phyloP scores from a whole-genome alignment of 306 rosid species.

The Glycyrrhiza uralensis region DNA sequence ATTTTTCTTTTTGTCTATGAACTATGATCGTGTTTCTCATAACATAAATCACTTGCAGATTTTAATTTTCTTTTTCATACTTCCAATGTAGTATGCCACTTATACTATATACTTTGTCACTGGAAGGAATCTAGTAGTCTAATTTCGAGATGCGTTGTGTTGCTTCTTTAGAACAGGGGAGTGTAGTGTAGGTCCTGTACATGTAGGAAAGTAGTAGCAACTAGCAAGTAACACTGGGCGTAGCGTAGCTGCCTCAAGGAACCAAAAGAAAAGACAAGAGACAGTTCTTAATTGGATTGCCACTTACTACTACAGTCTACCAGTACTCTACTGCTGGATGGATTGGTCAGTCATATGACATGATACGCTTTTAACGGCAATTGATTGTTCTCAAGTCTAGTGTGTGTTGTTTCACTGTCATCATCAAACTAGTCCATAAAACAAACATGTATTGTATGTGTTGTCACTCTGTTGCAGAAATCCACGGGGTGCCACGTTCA shows the following conservation, averaged over 20 bases:
- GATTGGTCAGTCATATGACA: slow-evolving; percentile 20
- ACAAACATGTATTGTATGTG: neutral
- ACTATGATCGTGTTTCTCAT: too few species aligned
- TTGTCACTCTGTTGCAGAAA: neutral
- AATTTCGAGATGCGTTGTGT: too few species aligned
- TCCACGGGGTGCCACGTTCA: neutral
- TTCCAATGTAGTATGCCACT: too few species aligned
- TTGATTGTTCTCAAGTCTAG: slow-evolving; percentile 24
- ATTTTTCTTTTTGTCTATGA: too few species aligned
- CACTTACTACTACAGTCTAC: neutral
- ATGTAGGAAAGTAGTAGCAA: too few species aligned
- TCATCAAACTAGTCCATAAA: neutral
- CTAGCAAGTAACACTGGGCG: too few species aligned
- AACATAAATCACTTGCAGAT: too few species aligned
- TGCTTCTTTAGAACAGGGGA: neutral
- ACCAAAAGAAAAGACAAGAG: slow-evolving; percentile 23
- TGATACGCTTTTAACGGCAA: slow-evolving; percentile 29
- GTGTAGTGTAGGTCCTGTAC: neutral
- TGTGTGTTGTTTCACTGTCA: slow-evolving; percentile 13
- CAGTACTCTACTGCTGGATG: too few species aligned
- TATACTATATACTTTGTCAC: too few species aligned
- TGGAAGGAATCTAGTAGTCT: too few species aligned
- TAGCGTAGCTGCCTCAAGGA: neutral
- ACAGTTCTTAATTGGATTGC: neutral
- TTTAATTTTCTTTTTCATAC: too few species aligned